Conservation (phyloP, 2,329 filamentous ascomycete genomes). For the Curvularia lunata region DNA sequence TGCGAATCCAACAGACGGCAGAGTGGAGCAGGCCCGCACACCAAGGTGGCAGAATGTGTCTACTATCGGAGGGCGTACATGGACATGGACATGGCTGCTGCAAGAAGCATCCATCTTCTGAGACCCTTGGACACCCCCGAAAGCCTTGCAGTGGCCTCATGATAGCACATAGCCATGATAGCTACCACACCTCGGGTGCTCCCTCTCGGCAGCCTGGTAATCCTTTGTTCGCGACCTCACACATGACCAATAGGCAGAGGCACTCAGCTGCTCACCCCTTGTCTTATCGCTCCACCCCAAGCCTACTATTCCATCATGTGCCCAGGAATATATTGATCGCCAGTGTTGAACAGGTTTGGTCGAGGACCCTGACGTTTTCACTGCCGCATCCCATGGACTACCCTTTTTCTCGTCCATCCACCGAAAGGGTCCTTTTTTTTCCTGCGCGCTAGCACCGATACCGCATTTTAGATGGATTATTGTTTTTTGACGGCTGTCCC, state of each 20-base stretch:
- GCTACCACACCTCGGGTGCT: conserved; percentile 12
- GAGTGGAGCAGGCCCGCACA: not conserved
- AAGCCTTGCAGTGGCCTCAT: not conserved
- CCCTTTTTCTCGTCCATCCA: not conserved
- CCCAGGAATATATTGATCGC: conserved; percentile 23
- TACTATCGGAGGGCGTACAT: not conserved
- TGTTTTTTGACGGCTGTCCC: not conserved
- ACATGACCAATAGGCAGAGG: conserved; percentile 10
- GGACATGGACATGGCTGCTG: not conserved
- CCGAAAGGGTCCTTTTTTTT: too few species aligned
- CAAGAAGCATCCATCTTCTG: conserved; percentile 10
- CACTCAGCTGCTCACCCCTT: conserved; percentile 1
- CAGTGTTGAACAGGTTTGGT: conserved; percentile 11
- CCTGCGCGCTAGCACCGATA: not conserved
- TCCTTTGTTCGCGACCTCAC: conserved; percentile 18
- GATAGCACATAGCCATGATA: not conserved
- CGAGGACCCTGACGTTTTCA: conserved; percentile 10
- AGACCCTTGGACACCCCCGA: conserved; percentile 25
- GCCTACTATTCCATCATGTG: conserved; percentile 20
- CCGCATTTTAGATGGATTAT: not conserved
- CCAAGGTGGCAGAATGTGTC: conserved; percentile 4
- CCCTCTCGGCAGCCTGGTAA: conserved; percentile 7
- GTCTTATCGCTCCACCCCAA: conserved; percentile 13
- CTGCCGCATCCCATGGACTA: conserved; percentile 1
- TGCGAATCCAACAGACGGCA: not conserved